Evolutionary conservation across 2,329 filamentous ascomycete genomes (phyloP), one percentile per base, ranked within the genome.

Genomic region (Penicillium sclerotiorum): DNA sequence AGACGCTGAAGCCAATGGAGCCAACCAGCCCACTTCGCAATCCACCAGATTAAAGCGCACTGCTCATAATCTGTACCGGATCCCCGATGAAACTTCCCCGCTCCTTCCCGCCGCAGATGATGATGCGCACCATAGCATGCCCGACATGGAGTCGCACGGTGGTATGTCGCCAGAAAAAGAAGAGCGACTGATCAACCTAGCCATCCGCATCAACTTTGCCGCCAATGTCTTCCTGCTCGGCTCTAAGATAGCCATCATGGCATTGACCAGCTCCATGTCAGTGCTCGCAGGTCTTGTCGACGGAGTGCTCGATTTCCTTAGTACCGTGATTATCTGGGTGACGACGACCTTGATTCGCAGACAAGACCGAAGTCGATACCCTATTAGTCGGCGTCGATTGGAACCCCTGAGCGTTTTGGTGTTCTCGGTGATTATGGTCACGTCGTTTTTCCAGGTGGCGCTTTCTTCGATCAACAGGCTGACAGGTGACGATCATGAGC

Each of bases 31-130:
- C 84, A 58, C 9, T 17, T 18, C 27, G 58, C 63, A 43, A 58
- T 47, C 48, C 6, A 55, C 45, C 36, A 65, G 45, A 64, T 71
- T 90, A 56, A 89, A 89, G 68, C 82, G 89, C 43, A 96, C 91
- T 0, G 90, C 90, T 1, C 89, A 89, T 66, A 89, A 92, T 61
- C 84, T 96, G 46, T 96, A 95, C 70, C 89, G 88, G 32, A 81
- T 84, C 38, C 73, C 72, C 21, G 65, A 71, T 25, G 73, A 68
- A 46, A 61, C 63, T 4, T 59, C 60, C 2, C 61, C 67, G 5
- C 40, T 70, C 43, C 53, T 64, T 9, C 38, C 50, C 5, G 25
- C 55, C 1, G 42, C 82, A n/a, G 83, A 82, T 13, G 84, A 85
- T 15, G 87, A 90, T 64, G 81, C 20, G 72, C 78, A 18, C 32